Base-by-base conservation (phyloP, 345 rosid species). In the Brassica incana region DNA sequence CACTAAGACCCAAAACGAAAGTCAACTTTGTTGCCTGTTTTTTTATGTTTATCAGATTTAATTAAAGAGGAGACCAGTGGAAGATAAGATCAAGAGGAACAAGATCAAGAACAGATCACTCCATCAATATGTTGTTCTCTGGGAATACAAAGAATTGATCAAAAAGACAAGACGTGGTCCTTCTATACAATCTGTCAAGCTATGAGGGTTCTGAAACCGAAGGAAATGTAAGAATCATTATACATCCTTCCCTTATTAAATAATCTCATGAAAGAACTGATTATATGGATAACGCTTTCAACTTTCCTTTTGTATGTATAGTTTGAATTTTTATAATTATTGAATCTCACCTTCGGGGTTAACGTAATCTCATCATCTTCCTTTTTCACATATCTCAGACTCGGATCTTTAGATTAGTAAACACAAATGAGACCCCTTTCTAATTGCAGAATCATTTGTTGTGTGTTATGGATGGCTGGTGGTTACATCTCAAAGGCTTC, bases 391-490 rank as follows among this genome's bases (percentile, higher is more conserved):
- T 48, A 48, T 82, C 64, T 7, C 79, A 73, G 15, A 48, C 54
- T 48, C 5, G 54, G 15, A 48, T 12, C 6, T 11, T 77, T 48
- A 11, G 54, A 48, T 48, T 48, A 12, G 54, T 48, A 48, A 5
- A 11, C 15, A 48, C 5, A 48, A 4, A 12, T 12, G 54, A 48
- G 15, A 12, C 54, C 15, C 33, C 8, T 48, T 48, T 11, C 50
- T 9, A 40, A 74, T 6, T 77, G 81, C 77, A 59, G 52, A 45
- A 45, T 10, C 54, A 27, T 75, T 80, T 58, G 52, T 25, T 92
- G 98, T 80, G 88, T 94, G 61, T 82, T 90, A 67, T 94, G 97
- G 92, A 89, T 92, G 96, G 94, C 94, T 52, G 97, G 98, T 82
- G 96, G 98, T 73, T 94, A 94, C 83, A 88, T 92, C 83, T 92